These are phyloP conservation scores for Dothideomycetes sp. DNA, from an alignment of 2,329 filamentous ascomycete genomes.

Conservation along the genomic window DNA sequence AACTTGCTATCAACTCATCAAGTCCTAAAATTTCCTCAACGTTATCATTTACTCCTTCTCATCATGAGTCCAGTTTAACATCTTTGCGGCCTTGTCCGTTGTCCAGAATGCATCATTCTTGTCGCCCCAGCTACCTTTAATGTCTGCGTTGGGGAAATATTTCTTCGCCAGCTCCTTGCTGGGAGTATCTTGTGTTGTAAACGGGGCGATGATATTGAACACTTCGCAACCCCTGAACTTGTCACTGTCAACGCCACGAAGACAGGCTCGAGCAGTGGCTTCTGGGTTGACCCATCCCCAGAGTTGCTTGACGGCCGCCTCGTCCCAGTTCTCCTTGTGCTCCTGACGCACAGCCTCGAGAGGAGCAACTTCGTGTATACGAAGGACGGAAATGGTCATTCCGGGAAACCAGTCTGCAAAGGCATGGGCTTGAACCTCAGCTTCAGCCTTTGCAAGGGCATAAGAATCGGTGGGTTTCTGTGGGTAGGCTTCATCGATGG, in stretches of 20 bases:
- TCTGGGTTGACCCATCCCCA: constrained; percentile 27
- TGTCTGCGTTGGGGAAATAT: constrained; percentile 16
- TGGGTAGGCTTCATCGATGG: constrained; percentile 25
- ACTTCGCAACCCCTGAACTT: constrained; percentile 23
- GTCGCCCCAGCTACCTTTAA: constrained; percentile 12
- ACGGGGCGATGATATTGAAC: constrained; percentile 26
- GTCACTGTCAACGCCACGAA: constrained; percentile 23
- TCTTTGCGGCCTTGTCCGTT: constrained; percentile 17
- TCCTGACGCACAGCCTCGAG: constrained; percentile 20
- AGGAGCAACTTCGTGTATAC: constrained; percentile 26
- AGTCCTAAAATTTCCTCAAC: too few species aligned
- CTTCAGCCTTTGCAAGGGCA: constrained; percentile 26
- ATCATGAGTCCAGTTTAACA: too few species aligned
- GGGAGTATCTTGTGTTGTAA: constrained; percentile 15
- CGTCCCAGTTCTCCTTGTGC: constrained; percentile 23
- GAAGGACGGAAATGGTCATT: constrained; percentile 26
- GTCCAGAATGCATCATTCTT: constrained; percentile 17
- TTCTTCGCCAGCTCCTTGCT: constrained; percentile 16
- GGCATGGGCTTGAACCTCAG: constrained; percentile 22
- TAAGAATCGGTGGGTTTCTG: constrained; percentile 24
- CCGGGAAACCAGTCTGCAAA: constrained; percentile 28
- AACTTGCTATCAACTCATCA: too few species aligned
- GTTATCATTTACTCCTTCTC: too few species aligned
- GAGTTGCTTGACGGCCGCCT: constrained; percentile 23
- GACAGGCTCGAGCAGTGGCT: constrained; percentile 25